These are phyloP conservation scores for Macrocybe gigantea DNA, from an alignment of 768 basidiomycete genomes.

Conservation along the genomic window DNA sequence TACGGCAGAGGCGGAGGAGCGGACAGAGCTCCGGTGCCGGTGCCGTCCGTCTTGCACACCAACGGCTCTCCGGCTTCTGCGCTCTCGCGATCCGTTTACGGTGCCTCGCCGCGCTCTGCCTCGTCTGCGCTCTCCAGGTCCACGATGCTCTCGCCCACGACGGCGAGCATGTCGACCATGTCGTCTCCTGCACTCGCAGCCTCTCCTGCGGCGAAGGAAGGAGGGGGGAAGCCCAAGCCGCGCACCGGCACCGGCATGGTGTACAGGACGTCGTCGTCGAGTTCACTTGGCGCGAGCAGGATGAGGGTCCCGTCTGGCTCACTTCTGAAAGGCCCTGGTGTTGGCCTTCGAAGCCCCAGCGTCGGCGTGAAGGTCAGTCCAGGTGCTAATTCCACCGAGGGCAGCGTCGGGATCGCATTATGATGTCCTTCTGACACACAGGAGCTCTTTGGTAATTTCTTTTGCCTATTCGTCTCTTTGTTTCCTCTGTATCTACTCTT, in stretches of 20 bases:
- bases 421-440: too few species aligned
- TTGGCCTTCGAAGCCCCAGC: too few species aligned
- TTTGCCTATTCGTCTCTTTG: too few species aligned
- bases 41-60: conserved; percentile 1
- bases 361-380: too few species aligned
- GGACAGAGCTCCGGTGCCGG: conserved; percentile 29
- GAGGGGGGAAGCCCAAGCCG: conserved; percentile 37
- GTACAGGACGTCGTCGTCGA: conserved; percentile 35
- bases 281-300: conserved; percentile 9
- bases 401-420: too few species aligned
- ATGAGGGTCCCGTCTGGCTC: conserved; percentile 9
- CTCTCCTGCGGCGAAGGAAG: neutral
- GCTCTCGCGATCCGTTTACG: neutral
- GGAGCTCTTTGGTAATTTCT: too few species aligned
- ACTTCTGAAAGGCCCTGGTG: neutral
- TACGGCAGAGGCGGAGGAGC: conserved; percentile 12
- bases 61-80: neutral
- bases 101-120: neutral
- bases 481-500: too few species aligned
- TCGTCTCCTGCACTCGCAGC: neutral
- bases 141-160: conserved; percentile 15
- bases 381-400: too few species aligned
- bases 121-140: neutral
- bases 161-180: conserved; percentile 12
- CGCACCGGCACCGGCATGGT: conserved; percentile 68